phyloP scores from a whole-genome alignment of 2,329 filamentous ascomycete species.

The Aureobasidium vineae region DNA sequence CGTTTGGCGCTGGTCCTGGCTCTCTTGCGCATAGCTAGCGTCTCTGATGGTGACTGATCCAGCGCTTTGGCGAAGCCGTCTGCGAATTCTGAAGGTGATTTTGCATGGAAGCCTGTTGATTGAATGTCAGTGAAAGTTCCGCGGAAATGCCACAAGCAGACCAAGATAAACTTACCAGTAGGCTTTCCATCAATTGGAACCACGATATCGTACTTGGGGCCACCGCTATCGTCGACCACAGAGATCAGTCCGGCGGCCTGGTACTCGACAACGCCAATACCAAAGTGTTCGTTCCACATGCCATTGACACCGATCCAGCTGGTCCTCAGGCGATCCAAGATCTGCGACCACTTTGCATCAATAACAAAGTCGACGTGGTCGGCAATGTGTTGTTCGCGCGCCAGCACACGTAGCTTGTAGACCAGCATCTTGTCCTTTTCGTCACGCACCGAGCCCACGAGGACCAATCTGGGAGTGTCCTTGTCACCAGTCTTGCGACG shows the following conservation, averaged over 20 bases:
- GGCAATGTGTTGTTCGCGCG: slow-evolving; percentile 81
- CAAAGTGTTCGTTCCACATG: slow-evolving; percentile 99
- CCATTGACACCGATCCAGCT: slow-evolving; percentile 88
- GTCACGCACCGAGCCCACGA: slow-evolving; percentile 91
- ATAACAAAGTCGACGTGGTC: slow-evolving; percentile 83
- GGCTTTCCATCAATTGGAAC: slow-evolving; percentile 72
- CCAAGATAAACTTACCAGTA: slow-evolving; percentile 58
- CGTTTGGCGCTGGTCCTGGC: slow-evolving; percentile 75
- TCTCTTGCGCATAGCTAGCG: slow-evolving; percentile 69
- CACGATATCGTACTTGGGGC: slow-evolving; percentile 92
- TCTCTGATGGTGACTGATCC: slow-evolving; percentile 61
- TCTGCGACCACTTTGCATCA: slow-evolving; percentile 84
- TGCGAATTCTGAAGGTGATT: slow-evolving; percentile 74
- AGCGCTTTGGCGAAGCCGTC: slow-evolving; percentile 75
- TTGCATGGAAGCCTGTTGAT: slow-evolving; percentile 74
- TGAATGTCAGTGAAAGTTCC: not conserved
- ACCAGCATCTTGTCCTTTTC: slow-evolving; percentile 76
- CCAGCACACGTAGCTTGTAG: slow-evolving; percentile 81
- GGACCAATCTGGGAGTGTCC: slow-evolving; percentile 63
- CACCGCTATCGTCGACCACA: slow-evolving; percentile 90
- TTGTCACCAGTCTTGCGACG: slow-evolving; percentile 36
- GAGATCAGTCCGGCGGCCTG: slow-evolving; percentile 90
- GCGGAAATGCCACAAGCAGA: not conserved
- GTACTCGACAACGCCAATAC: slow-evolving; percentile 97
- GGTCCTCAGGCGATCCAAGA: slow-evolving; percentile 73